Evolutionary conservation across 179 eudicot genomes (phyloP).

Genomic region (Actinidia polygama): DNA sequence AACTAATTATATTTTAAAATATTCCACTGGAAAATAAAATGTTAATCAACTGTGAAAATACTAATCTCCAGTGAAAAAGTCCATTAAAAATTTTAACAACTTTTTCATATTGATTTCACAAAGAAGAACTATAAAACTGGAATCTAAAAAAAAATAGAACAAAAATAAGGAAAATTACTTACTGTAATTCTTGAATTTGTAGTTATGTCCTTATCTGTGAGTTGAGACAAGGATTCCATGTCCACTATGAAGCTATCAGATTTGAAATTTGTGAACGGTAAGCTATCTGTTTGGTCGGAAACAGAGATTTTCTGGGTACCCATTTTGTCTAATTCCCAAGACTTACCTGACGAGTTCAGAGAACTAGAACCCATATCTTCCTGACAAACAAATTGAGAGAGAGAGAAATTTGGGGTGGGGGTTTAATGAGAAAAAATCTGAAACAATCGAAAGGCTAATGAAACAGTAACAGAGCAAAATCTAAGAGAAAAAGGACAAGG

Average conservation of each 20-base stretch:
- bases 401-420: conserved; percentile 14
- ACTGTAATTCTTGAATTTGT: conserved; percentile 65
- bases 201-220: conserved; percentile 43
- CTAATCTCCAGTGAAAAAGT: too few relatives aligned
- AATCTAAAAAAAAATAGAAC: background rate
- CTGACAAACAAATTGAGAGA: background rate
- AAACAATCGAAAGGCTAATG: background rate
- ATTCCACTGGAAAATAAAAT: too few relatives aligned
- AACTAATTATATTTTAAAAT: too few relatives aligned
- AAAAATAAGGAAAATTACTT: conserved; percentile 23
- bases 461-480: conserved; percentile 19
- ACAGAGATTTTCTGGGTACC: conserved; percentile 35
- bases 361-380: conserved; percentile 15
- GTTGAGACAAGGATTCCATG: conserved; percentile 54
- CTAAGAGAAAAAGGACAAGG: background rate
- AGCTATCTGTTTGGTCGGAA: conserved; percentile 42
- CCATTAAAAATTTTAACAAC: too few relatives aligned
- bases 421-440: background rate
- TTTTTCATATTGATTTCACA: too few relatives aligned
- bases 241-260: conserved; percentile 68
- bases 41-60: too few relatives aligned
- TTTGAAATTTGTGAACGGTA: conserved; percentile 33
- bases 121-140: too few relatives aligned
- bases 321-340: conserved; percentile 31
- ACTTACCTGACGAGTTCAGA: background rate